Conservation (phyloP, 345 rosid genomes). For the Carallia pectinifolia region DNA sequence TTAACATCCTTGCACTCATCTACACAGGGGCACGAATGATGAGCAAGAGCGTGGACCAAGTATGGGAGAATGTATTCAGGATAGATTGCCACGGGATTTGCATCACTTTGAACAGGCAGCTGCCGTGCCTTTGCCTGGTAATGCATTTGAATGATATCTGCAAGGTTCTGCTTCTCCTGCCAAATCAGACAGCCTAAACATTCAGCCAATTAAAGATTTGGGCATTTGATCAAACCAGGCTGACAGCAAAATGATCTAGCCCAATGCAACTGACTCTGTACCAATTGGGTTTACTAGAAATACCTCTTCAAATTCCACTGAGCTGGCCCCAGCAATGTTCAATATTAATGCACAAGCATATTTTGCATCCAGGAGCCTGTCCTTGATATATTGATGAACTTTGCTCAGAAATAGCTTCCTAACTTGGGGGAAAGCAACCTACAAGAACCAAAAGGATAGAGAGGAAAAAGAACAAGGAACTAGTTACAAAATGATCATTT, state of each 20-base stretch:
- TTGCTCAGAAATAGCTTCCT: slow-evolving; percentile 69
- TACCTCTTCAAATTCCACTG: slow-evolving; percentile 75
- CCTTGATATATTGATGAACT: slow-evolving; percentile 90
- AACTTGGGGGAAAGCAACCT: slow-evolving; percentile 81
- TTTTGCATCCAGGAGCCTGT: slow-evolving; percentile 76
- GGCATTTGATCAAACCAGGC: neutral
- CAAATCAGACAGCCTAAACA: slow-evolving; percentile 26
- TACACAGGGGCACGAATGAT: slow-evolving; percentile 71
- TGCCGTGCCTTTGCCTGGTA: slow-evolving; percentile 75
- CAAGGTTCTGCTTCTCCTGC: slow-evolving; percentile 86
- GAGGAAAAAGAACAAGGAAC: neutral
- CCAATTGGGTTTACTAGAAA: slow-evolving; percentile 22
- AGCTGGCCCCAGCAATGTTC: slow-evolving; percentile 42
- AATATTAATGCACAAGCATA: slow-evolving; percentile 84
- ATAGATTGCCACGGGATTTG: slow-evolving; percentile 44
- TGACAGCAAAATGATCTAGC: slow-evolving; percentile 2
- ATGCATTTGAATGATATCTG: slow-evolving; percentile 81
- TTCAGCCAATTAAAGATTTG: neutral
- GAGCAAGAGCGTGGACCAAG: slow-evolving; percentile 81
- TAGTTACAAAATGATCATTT: slow-evolving; percentile 12
- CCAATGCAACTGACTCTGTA: slow-evolving; percentile 12
- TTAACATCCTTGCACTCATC: slow-evolving; percentile 85
- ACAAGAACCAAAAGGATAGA: slow-evolving; percentile 27
- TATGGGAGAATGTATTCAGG: slow-evolving; percentile 73
- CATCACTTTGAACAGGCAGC: slow-evolving; percentile 60